Evolutionary conservation across 1,284 basidiomycete genomes (phyloP), one percentile per base, ranked within the genome.

Genomic region (Inonotus hispidus): DNA sequence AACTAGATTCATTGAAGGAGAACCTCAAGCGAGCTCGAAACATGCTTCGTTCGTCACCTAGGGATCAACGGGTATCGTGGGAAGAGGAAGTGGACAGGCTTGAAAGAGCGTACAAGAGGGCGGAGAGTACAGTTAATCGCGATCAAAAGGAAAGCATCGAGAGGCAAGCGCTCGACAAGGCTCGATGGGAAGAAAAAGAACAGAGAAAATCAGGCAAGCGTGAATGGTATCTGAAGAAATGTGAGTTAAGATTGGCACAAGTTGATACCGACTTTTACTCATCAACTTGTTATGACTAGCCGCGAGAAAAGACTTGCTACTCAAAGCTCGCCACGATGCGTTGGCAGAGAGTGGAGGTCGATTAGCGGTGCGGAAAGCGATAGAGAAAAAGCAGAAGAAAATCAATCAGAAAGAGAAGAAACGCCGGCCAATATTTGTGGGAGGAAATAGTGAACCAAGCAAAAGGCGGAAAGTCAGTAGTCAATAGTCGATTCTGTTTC

Each of bases 331-430:
- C 62, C 92, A 90, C 70, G 87, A 93, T 32, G 85, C 86, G 3
- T 77, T 94, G 45, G 87, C 89, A 10, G 79, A 81, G 23, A 74
- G 79, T 56, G 92, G 92, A 1, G 93, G 93, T 4, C 85, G 84
- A 65, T 75, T 80, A 7, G 92, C 93, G 0, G 90, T 95, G 63
- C 92, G 89, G 71, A 93, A 89, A 73, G 91, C 86, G 1, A 84
- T 96, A 45, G 92, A 93, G 69, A 94, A 92, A 79, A 93, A 87
- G 71, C 84, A 91, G 73, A 92, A 85, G 73, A 96, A 95, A 78
- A 77, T 89, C 23, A 82, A 82, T 35, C 91, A 93, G 72, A 95
- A 92, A 74, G 95, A 97, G 79, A 96, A 95, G 75, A 90, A 84
- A 71, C 85, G 81, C 59, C 76, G 90, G 63, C 93, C 93, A 10